These are phyloP conservation scores for Massarina eburnea DNA, from an alignment of 2,329 filamentous ascomycete genomes.

Conservation along the genomic window DNA sequence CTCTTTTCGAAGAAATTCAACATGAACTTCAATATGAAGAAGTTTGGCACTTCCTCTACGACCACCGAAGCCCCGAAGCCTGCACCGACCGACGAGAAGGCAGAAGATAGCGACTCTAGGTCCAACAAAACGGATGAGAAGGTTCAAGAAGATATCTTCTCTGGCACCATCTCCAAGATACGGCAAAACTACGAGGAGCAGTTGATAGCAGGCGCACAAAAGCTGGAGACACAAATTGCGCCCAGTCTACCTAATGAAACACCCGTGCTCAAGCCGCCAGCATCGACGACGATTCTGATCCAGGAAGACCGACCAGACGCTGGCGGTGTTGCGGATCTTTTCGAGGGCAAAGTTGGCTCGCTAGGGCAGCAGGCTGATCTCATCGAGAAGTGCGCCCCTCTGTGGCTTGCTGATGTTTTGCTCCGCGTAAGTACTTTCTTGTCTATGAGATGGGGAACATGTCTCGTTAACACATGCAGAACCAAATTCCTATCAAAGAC, in stretches of 20 bases:
- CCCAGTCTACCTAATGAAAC: constrained; percentile 74
- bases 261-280: constrained; percentile 72
- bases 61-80: constrained; percentile 71
- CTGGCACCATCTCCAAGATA: constrained; percentile 72
- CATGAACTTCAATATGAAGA: constrained; percentile 79
- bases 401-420: constrained; percentile 89
- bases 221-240: constrained; percentile 64
- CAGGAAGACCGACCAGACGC: constrained; percentile 66
- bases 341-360: constrained; percentile 81
- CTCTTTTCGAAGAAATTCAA: constrained; percentile 84
- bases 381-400: constrained; percentile 82
- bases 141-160: constrained; percentile 73
- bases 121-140: constrained; percentile 66
- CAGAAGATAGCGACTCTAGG: constrained; percentile 61
- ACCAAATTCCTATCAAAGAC: constrained; percentile 83
- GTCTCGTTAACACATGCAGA: constrained; percentile 50
- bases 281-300: constrained; percentile 63
- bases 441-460: not conserved
- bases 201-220: constrained; percentile 52
- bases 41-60: constrained; percentile 67
- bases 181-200: constrained; percentile 72
- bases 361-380: constrained; percentile 76
- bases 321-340: constrained; percentile 77
- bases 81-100: constrained; percentile 72
- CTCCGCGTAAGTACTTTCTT: constrained; percentile 57